Evolutionary conservation across 106 monocot species (phyloP).

Genomic region (Cymbidium sinense): DNA sequence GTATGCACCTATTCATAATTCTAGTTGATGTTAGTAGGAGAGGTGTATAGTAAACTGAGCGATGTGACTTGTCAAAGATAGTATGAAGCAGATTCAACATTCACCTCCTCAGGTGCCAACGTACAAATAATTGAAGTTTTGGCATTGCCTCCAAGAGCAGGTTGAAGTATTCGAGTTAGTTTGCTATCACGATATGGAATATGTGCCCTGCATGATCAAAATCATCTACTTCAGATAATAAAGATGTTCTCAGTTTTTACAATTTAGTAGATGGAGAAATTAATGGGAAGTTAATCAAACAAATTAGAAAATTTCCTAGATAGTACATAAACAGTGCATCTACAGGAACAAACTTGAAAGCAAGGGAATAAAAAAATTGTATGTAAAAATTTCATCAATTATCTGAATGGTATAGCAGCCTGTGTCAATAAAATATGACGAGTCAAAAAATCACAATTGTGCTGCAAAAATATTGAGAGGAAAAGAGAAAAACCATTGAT

Average conservation of each 20-base stretch:
- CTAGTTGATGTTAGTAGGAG: neutral
- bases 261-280: neutral
- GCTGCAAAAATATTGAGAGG: neutral
- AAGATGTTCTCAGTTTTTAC: neutral
- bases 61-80: neutral
- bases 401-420: neutral
- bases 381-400: neutral
- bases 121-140: conserved; percentile 96
- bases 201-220: conserved; percentile 38
- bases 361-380: neutral
- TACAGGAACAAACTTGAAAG: neutral
- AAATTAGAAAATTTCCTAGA: neutral
- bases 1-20: conserved; percentile 53
- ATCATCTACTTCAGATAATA: neutral
- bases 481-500: neutral
- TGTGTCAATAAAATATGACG: neutral
- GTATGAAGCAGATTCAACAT: neutral
- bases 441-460: neutral
- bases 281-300: neutral
- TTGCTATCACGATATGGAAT: conserved; percentile 98
- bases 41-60: neutral
- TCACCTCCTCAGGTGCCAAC: conserved; percentile 95
- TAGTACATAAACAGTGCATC: neutral
- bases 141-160: conserved; percentile 92
- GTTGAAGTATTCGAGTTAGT: conserved; percentile 88